These are phyloP conservation scores for Hypomontagnella monticulosa DNA, from an alignment of 495 filamentous ascomycete species.

Conservation along the genomic window DNA sequence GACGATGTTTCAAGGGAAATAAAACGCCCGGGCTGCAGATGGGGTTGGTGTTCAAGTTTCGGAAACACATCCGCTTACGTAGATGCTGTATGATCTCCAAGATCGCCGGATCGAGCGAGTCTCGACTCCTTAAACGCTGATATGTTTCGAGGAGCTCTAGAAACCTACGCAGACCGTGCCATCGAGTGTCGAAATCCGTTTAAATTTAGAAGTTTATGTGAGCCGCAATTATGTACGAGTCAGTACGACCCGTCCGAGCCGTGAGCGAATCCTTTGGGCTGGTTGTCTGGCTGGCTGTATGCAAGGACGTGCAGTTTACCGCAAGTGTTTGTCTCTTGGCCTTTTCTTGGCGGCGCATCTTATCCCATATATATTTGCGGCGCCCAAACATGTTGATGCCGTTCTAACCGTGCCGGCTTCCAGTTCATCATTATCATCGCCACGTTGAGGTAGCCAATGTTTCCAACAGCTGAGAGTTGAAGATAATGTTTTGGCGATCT, in stretches of 20 bases:
- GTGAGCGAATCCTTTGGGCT: too few relatives aligned
- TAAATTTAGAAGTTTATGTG: constrained; percentile 37
- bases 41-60: constrained; percentile 25
- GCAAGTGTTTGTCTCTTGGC: constrained; percentile 8
- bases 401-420: constrained; percentile 23
- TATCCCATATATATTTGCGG: constrained; percentile 10
- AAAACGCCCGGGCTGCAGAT: constrained; percentile 3
- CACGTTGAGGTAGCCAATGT: neutral
- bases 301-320: neutral
- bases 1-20: constrained; percentile 27
- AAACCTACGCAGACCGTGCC: neutral
- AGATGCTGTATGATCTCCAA: constrained; percentile 31
- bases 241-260: neutral
- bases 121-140: neutral
- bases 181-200: constrained; percentile 1
- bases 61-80: constrained; percentile 32
- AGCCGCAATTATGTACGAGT: constrained; percentile 19
- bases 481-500: neutral
- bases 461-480: neutral
- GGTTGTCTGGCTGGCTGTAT: neutral
- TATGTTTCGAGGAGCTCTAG: neutral
- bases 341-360: constrained; percentile 16
- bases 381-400: constrained; percentile 11
- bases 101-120: constrained; percentile 25
- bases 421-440: constrained; percentile 3